Base-by-base conservation (phyloP, 257 asterid species). In the Forsythia suspensa region DNA sequence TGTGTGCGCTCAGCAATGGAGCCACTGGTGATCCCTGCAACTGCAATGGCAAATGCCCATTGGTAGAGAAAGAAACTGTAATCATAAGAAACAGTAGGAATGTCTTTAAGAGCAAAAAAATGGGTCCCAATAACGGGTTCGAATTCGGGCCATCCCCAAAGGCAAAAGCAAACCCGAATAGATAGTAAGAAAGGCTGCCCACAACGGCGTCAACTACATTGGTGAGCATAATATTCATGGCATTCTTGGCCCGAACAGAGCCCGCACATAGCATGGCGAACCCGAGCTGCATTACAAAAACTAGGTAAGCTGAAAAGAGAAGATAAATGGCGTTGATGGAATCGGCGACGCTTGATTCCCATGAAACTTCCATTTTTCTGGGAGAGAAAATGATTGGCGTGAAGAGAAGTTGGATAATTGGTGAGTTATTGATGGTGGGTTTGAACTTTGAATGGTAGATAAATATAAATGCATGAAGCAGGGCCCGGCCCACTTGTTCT, bases 221-320 rank as follows among this genome's bases (percentile, higher is more conserved):
- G 36, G 93, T 87, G 36, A 89, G 86, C 93, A 89, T 85, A 2
- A 89, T 89, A 80, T 89, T 87, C 88, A 84, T 77, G 41, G 94
- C 88, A 55, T 90, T 90, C 76, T 90, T 90, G 82, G 90, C 92
- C n/a, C 94, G 78, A 71, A 90, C 92, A 0, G 92, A 90, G 79
- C 94, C 94, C 11, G 94, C 94, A 63, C 94, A 90, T 0, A 90
- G 80, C 94, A 90, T 90, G 43, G 94, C 92, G 55, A 90, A 88
- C 8, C 94, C 94, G 4, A 90, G 85, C 69, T 90, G 92, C 94
- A 90, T 90, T 21, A 86, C 81, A 39, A 90, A 90, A 15, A 90
- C 92, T 24, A 88, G 39, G 69, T 90, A 90, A 48, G 94, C 90
- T 7, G 92, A 90, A 52, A 90, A 88, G 44, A 89, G 91, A 52